Percentiles rank a stretch among this genome's conserved stretches.
phyloP scores from a whole-genome alignment of 2,329 filamentous ascomycete genomes.

The Calonectria pseudoreteaudii region DNA sequence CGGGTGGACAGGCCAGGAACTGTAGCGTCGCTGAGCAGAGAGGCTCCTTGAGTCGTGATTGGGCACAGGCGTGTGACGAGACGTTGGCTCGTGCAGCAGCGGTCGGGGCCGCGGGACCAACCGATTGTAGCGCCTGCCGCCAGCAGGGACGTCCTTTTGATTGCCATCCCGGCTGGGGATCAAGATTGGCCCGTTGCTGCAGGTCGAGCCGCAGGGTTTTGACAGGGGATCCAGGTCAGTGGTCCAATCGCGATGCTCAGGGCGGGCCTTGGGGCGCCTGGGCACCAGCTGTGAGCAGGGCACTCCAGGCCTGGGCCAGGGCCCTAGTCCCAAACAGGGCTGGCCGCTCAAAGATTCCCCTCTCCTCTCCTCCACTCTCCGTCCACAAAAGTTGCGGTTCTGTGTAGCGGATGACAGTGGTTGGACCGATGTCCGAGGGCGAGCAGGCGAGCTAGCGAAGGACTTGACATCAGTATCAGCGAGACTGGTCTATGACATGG shows the following conservation, averaged over 20 bases:
- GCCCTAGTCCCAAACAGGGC: constrained; percentile 8
- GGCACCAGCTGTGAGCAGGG: constrained; percentile 10
- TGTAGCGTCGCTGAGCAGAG: constrained; percentile 41
- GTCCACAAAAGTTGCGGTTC: not conserved
- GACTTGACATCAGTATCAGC: not conserved
- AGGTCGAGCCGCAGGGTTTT: constrained; percentile 41
- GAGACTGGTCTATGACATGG: constrained; percentile 3
- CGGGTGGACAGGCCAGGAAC: constrained; percentile 35
- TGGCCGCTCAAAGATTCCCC: constrained; percentile 9
- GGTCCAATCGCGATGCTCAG: constrained; percentile 25
- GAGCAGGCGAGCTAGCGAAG: not conserved
- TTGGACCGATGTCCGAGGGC: not conserved
- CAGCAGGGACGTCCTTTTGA: constrained; percentile 40
- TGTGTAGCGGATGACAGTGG: not conserved
- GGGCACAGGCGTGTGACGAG: constrained; percentile 56
- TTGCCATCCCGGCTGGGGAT: constrained; percentile 47
- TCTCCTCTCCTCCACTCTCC: constrained; percentile 1
- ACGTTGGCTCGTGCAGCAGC: constrained; percentile 57
- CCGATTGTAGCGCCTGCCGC: constrained; percentile 53
- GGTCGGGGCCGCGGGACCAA: constrained; percentile 60
- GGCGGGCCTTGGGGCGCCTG: constrained; percentile 3
- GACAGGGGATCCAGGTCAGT: constrained; percentile 22
- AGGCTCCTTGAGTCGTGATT: constrained; percentile 48
- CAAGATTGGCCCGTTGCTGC: constrained; percentile 56
- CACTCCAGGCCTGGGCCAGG: not conserved